A percentile compares a stretch with the other conserved stretches of the same genome.
Conservation (phyloP, 768 basidiomycete genomes). For the Pisolithus albus region DNA sequence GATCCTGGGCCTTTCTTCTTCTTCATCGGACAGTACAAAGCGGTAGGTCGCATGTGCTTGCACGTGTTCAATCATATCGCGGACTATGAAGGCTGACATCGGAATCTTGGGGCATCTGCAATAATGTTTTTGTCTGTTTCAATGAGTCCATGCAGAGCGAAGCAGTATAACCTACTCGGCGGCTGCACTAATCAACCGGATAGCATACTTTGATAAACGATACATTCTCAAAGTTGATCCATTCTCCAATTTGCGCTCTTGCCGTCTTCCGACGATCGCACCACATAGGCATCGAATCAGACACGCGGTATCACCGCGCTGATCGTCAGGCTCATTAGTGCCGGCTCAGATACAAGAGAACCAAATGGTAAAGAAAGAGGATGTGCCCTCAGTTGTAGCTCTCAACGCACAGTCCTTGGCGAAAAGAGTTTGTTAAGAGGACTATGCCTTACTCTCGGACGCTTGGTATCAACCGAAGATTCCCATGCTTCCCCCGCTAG, state of each 20-base stretch:
- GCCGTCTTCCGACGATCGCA: conserved; percentile 69
- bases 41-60: conserved; percentile 92
- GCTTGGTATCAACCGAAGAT: conserved; percentile 87
- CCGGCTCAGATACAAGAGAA: conserved; percentile 9
- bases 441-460: conserved; percentile 65
- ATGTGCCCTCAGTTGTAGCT: conserved; percentile 91
- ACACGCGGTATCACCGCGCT: conserved; percentile 60
- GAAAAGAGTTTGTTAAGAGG: conserved; percentile 85
- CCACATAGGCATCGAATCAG: conserved; percentile 75
- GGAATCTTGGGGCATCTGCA: conserved; percentile 41
- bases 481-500: conserved; percentile 17
- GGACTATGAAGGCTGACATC: conserved; percentile 81
- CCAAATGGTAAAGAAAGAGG: conserved; percentile 6
- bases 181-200: conserved; percentile 58
- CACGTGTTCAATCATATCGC: conserved; percentile 87
- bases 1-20: conserved; percentile 70
- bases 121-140: neutral
- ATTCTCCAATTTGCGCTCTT: conserved; percentile 36
- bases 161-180: conserved; percentile 50
- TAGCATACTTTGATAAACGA: conserved; percentile 78
- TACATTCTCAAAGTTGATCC: conserved; percentile 39
- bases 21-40: conserved; percentile 83
- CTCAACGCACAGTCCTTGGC: conserved; percentile 62
- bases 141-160: neutral
- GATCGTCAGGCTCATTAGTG: conserved; percentile 11